Evolutionary conservation across 495 filamentous ascomycete species (phyloP), one percentile per base, ranked within the genome.

Genomic region (Xylaria bambusicola): DNA sequence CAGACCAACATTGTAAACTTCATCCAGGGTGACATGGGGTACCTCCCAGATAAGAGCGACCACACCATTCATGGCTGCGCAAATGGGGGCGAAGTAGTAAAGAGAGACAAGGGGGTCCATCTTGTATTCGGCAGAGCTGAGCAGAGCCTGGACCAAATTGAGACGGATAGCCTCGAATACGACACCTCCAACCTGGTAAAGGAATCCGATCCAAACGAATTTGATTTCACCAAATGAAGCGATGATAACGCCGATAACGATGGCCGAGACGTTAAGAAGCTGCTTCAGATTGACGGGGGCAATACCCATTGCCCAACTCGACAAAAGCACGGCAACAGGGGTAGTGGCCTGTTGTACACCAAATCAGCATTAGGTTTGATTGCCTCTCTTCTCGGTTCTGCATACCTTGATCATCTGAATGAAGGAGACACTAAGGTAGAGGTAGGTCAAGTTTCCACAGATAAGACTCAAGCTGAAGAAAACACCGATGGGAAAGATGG

Each of bases 61-160:
- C 18, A 84, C 59, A 67, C 85, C 84, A 78, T 96, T 97, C 88
- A 96, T 95, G 65, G 85, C 80, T 53, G 92, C 91, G 77, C 92
- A 97, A 63, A 93, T 86, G 6, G 92, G 92, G 9, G 93, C 92
- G 66, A 93, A 97, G 82, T 97, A 96, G 84, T 96, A 97, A 10
- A 97, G 84, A 7, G 93, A 96, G 35, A 97, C 92, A 38, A 96
- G 83, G 51, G 92, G 92, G 73, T 97, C 92, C 92, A 97, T 97
- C 86, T 96, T 96, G 84, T 86, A 96, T 78, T 96, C 92, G 51
- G 89, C 81, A 10, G 88, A 91, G 82, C 86, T 92, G 55, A 97
- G 84, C 48, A 97, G 81, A 42, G 86, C 86, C 80, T 96, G 88
- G 44, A 97, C 91, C 88, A 97, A 87, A 73, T 91, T 90, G 64